Conservation (phyloP, 2,329 filamentous ascomycete genomes). For the Diaporthe ilicicola region DNA sequence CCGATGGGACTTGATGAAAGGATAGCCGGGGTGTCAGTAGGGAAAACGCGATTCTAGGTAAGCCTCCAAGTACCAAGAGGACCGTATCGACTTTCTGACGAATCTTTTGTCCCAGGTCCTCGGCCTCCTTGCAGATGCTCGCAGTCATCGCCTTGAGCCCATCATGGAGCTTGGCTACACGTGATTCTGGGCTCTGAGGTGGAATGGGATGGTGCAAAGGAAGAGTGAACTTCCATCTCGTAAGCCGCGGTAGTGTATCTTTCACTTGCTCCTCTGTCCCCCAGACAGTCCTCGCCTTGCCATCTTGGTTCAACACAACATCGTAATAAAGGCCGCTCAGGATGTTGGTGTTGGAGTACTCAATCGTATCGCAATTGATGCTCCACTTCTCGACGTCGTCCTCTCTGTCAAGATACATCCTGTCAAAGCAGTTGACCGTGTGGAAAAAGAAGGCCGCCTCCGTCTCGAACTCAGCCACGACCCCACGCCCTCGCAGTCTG, state of each 20-base stretch:
- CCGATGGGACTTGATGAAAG: background rate
- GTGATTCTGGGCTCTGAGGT: background rate
- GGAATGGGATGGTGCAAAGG: slow-evolving; percentile 29
- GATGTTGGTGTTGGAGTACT: slow-evolving; percentile 71
- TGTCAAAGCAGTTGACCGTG: slow-evolving; percentile 78
- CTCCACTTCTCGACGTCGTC: slow-evolving; percentile 47
- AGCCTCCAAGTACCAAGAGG: background rate
- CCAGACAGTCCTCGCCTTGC: slow-evolving; percentile 53
- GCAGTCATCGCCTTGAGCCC: background rate
- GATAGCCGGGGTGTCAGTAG: background rate
- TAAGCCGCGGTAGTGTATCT: slow-evolving; percentile 48
- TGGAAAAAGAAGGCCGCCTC: slow-evolving; percentile 82
- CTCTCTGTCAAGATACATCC: slow-evolving; percentile 43
- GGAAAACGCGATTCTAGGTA: background rate
- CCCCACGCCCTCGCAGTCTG: slow-evolving; percentile 65
- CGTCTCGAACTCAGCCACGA: slow-evolving; percentile 75
- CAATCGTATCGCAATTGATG: slow-evolving; percentile 71
- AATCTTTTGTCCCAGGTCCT: background rate
- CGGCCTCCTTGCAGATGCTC: background rate
- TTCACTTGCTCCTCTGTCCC: slow-evolving; percentile 49
- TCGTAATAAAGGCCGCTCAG: slow-evolving; percentile 76
- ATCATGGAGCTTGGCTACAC: background rate
- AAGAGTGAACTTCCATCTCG: slow-evolving; percentile 54
- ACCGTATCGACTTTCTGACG: background rate
- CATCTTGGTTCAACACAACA: slow-evolving; percentile 64